Base-by-base conservation (phyloP, 2,329 filamentous ascomycete species). In the Exserohilum turcica region DNA sequence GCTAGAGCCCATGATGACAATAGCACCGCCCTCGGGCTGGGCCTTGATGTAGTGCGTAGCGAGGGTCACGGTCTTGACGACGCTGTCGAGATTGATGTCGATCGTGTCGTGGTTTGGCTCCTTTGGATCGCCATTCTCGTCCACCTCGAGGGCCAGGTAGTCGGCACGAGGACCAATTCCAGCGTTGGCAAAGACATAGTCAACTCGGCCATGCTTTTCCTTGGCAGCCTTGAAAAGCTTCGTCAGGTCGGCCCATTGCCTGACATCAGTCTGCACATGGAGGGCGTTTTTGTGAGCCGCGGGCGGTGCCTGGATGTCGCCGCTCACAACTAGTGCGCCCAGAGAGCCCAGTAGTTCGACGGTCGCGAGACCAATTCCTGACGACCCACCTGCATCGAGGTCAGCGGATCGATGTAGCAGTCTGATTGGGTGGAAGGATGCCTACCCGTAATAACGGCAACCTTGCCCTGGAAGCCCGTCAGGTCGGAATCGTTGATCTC, bases 351-450 rank as follows among this genome's bases (percentile, higher is more conserved):
- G 78, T 4, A 83, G 72, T 5, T 79, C 65, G 10, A 78, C 76
- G 2, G 84, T 84, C 35, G 81, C 80, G 18, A 84, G 76, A 33
- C 84, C 84, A 47, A 86, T 86, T 32, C 84, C 84, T 6, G 82
- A 84, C 0, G 81, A 82, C 52, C 81, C 80, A 49, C 84, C 82
- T 79, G 48, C 18, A 37, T 35, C 15, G 2, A 27, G 39, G 32
- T 46, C 28, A 52, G 45, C 40, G 6, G 21, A 7, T 27, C 6
- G 29, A 28, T 39, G 16, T 28, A 24, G 6, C 29, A n/a, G 13
- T 27, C 10, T 35, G 12, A 45, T 40, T 50, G 21, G 46, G 32
- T 18, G 13, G 39, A 29, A 35, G 16, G 15, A 16, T 16, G 29
- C 19, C 13, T 54, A 66, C 63, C 63, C 40, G 63, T 66, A 32